phyloP scores from a whole-genome alignment of 2,329 filamentous ascomycete genomes.

The Sclerotiophoma versabilis region DNA sequence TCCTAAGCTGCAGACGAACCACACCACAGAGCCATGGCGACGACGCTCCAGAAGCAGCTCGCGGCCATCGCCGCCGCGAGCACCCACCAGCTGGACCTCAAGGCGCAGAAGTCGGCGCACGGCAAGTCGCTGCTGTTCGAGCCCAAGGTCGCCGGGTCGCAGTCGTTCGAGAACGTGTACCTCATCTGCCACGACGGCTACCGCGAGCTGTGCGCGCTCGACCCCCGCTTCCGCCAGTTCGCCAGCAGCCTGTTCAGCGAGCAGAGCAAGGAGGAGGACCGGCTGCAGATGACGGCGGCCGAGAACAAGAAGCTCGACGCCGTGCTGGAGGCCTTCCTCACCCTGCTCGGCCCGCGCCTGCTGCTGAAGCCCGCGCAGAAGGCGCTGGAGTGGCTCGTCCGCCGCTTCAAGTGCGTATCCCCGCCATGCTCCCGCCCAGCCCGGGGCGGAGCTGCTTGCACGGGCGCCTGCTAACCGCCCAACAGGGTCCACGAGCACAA shows the following conservation, averaged over 20 bases:
- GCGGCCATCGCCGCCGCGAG: conserved; percentile 89
- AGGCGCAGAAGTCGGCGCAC: conserved; percentile 89
- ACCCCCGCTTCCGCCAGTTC: conserved; percentile 78
- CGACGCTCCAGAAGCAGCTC: conserved; percentile 90
- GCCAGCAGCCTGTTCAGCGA: conserved; percentile 85
- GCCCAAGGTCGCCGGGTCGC: conserved; percentile 78
- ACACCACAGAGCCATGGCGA: conserved; percentile 64
- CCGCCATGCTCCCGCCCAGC: too few relatives aligned
- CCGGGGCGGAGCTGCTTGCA: too few relatives aligned
- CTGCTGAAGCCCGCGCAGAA: conserved; percentile 88
- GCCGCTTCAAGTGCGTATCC: conserved; percentile 84
- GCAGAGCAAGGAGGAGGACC: conserved; percentile 88
- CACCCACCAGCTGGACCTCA: conserved; percentile 88
- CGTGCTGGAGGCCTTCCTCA: conserved; percentile 82
- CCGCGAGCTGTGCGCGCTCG: conserved; percentile 87
- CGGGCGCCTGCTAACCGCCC: conserved; percentile 7
- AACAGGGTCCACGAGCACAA: conserved; percentile 89
- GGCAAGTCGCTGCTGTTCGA: conserved; percentile 96
- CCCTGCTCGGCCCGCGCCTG: conserved; percentile 76
- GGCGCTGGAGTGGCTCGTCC: conserved; percentile 91
- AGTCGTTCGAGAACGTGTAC: conserved; percentile 90
- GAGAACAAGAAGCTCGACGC: conserved; percentile 85
- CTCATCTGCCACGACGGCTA: conserved; percentile 88
- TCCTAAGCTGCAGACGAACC: not conserved
- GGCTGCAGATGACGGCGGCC: conserved; percentile 78